phyloP scores from a whole-genome alignment of 305 asterid genomes.

The Fraxinus sp. region DNA sequence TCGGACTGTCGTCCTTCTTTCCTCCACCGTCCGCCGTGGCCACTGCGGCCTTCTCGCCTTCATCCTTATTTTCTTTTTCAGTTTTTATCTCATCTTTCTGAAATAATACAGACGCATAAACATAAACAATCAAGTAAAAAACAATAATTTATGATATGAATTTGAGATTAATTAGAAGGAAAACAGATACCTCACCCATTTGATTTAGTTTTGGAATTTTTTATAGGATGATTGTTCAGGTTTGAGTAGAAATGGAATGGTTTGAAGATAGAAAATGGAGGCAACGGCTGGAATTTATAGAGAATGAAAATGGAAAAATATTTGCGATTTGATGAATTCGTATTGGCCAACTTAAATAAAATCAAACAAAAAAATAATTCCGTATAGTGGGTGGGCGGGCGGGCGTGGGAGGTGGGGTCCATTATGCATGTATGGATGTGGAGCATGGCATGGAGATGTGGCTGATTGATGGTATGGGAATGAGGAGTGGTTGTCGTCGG shows the following conservation, averaged over 20 bases:
- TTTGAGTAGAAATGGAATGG: constrained; percentile 20
- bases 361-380: not conserved
- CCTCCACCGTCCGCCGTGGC: constrained; percentile 42
- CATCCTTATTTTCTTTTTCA: constrained; percentile 27
- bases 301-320: not conserved
- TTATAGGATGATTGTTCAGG: not conserved
- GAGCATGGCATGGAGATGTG: not conserved
- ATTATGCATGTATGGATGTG: not conserved
- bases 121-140: not conserved
- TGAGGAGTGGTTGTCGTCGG: constrained; percentile 12
- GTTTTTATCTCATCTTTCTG: constrained; percentile 49
- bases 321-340: constrained; percentile 5
- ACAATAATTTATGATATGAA: not conserved
- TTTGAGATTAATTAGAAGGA: not conserved
- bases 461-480: constrained; percentile 13
- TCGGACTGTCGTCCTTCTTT: constrained; percentile 36
- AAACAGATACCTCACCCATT: constrained; percentile 65
- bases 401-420: not conserved
- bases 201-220: not conserved
- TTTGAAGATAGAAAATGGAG: constrained; percentile 47
- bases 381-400: not conserved
- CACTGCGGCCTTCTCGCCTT: constrained; percentile 45
- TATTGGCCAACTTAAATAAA: constrained; percentile 13
- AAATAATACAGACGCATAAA: not conserved
- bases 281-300: constrained; percentile 47